These are phyloP conservation scores for Closterium sp. DNA, from an alignment of 139 green algal genomes.

Conservation along the genomic window DNA sequence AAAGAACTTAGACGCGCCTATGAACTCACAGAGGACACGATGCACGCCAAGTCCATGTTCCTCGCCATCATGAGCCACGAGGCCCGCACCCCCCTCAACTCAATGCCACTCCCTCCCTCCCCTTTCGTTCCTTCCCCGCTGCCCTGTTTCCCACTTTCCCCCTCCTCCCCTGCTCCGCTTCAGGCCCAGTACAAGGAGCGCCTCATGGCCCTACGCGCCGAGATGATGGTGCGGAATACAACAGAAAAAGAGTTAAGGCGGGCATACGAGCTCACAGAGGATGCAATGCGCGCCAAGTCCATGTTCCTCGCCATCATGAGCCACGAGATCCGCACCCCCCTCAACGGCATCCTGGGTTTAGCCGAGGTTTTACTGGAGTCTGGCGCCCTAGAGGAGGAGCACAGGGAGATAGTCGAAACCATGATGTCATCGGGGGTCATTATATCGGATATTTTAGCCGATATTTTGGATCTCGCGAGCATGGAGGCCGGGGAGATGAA, in stretches of 20 bases:
- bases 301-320: neutral
- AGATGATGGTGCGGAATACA: constrained; percentile 4
- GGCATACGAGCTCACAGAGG: neutral
- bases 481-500: neutral
- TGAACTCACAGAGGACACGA: no score
- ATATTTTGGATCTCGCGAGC: neutral
- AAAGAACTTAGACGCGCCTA: no score
- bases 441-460: neutral
- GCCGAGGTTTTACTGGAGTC: neutral
- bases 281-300: neutral
- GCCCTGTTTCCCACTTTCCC: no score
- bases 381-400: neutral
- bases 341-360: neutral
- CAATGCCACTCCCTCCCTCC: no score
- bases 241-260: neutral
- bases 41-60: no score
- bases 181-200: constrained; percentile 9
- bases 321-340: neutral
- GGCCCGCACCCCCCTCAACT: no score
- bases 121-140: no score
- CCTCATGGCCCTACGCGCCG: neutral
- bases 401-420: neutral
- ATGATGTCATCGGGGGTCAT: neutral
- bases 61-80: no score
- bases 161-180: no score